Evolutionary conservation across 164 flowering plant species (phyloP).

Genomic region (grape (Vitis vinifera)): ASM3070453v1 NC_081817.1:949501-950000

Average conservation of each 20-base stretch:
- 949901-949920: too few relatives aligned
- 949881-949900: too few relatives aligned
- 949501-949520: constrained; percentile 64
- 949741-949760: constrained; percentile 53
- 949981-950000: neutral
- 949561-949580: neutral
- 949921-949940: too few relatives aligned
- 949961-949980: neutral
- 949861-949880: too few relatives aligned
- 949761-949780: constrained; percentile 83
- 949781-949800: constrained; percentile 82
- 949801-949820: constrained; percentile 39
- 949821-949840: neutral
- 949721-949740: constrained; percentile 79
- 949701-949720: constrained; percentile 81
- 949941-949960: too few relatives aligned
- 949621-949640: constrained; percentile 63
- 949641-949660: constrained; percentile 45
- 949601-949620: neutral
- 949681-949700: constrained; percentile 66
- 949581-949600: neutral
- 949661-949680: constrained; percentile 58
- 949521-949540: constrained; percentile 71
- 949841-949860: neutral
- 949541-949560: constrained; percentile 18